A percentile compares a stretch with the other conserved stretches of the same genome.
Evolutionary conservation across 768 basidiomycete species (phyloP).

Genomic region (Termitomyces sp.): DNA sequence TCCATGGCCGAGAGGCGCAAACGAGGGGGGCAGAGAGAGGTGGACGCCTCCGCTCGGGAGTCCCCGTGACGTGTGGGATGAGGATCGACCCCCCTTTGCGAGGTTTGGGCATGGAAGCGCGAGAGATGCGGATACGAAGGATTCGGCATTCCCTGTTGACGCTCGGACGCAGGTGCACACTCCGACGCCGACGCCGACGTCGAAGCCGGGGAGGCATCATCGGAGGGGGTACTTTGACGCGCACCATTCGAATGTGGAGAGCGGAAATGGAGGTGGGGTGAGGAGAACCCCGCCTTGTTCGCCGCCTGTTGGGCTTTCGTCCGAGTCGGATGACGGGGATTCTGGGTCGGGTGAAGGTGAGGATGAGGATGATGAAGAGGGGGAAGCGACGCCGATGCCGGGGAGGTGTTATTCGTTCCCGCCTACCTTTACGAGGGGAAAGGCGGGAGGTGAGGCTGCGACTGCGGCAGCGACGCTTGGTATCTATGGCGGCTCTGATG

Average conservation of each 20-base stretch:
- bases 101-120: background rate
- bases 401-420: conserved; percentile 35
- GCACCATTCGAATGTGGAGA: background rate
- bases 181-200: background rate
- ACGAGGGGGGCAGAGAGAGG: conserved; percentile 4
- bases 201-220: conserved; percentile 39
- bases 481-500: background rate
- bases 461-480: background rate
- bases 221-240: conserved; percentile 47
- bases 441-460: background rate
- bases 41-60: conserved; percentile 35
- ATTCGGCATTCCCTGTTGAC: conserved; percentile 21
- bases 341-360: background rate
- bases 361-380: background rate
- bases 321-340: background rate
- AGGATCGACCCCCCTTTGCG: background rate
- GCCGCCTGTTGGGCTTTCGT: conserved; percentile 23
- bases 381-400: conserved; percentile 21
- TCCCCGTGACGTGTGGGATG: conserved; percentile 35
- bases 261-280: conserved; percentile 15
- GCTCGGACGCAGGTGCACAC: background rate
- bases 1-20: conserved; percentile 29
- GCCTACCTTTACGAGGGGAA: conserved; percentile 2
- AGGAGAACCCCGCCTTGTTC: conserved; percentile 48
- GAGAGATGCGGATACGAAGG: conserved; percentile 19